These are phyloP conservation scores for Petrea volubilis DNA, from an alignment of 257 asterid genomes.

Conservation along the genomic window DNA sequence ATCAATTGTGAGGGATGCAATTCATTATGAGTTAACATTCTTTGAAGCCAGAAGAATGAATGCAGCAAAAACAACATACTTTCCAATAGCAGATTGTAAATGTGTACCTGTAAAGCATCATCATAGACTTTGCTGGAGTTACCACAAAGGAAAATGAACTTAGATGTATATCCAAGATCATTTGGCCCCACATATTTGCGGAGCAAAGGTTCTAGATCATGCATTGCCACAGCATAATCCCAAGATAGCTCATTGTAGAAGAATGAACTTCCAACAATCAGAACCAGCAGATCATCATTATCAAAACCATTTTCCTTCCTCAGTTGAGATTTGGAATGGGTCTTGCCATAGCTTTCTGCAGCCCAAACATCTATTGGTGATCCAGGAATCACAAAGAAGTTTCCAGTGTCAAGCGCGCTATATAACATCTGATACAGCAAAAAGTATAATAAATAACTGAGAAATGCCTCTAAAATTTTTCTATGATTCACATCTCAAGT, in stretches of 20 bases:
- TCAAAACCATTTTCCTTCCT: conserved; percentile 76
- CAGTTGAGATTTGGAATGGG: conserved; percentile 74
- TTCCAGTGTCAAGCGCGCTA: conserved; percentile 93
- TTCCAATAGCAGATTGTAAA: conserved; percentile 4
- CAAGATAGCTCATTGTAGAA: conserved; percentile 74
- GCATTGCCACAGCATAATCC: conserved; percentile 81
- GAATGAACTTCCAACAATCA: conserved; percentile 88
- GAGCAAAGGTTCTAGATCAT: conserved; percentile 76
- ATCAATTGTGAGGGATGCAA: conserved; percentile 2
- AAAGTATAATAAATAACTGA: conserved; percentile 37
- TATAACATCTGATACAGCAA: conserved; percentile 85
- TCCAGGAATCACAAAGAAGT: conserved; percentile 97
- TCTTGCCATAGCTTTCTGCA: conserved; percentile 80
- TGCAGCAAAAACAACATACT: conserved; percentile 10
- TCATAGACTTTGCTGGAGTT: conserved; percentile 73
- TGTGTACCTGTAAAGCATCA: conserved; percentile 77
- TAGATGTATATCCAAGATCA: conserved; percentile 49
- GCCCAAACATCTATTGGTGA: conserved; percentile 93
- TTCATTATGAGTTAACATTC: background rate
- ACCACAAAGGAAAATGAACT: conserved; percentile 80
- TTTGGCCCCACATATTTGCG: conserved; percentile 62
- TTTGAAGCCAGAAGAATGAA: background rate
- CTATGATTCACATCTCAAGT: conserved; percentile 13
- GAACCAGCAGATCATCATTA: conserved; percentile 69
- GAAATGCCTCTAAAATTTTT: conserved; percentile 19